These are phyloP conservation scores for Triticum dicoccoides DNA, from an alignment of 176 grass and related monocot species.

Conservation along the genomic window DNA sequence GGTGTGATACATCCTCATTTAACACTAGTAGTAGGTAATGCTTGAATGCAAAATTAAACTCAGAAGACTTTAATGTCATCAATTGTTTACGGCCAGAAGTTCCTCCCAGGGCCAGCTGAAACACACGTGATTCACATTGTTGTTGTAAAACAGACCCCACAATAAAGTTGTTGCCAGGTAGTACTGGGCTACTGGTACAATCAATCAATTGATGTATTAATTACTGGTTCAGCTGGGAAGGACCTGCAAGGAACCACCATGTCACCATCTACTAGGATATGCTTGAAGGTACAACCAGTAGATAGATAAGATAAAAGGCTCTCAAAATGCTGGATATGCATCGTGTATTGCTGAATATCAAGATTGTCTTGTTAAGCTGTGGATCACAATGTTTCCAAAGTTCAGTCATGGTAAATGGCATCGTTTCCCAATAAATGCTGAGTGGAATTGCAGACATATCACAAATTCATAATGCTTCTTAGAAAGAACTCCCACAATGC, in stretches of 20 bases:
- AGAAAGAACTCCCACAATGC: background rate
- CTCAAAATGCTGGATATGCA: background rate
- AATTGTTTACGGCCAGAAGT: constrained; percentile 22
- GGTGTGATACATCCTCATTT: constrained; percentile 12
- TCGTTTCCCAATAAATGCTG: background rate
- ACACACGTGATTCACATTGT: constrained; percentile 39
- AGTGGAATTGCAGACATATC: background rate
- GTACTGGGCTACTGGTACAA: background rate
- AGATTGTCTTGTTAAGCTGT: background rate
- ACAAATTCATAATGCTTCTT: background rate
- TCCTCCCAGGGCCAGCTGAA: constrained; percentile 3
- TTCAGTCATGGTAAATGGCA: background rate
- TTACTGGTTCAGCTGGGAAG: constrained; percentile 13
- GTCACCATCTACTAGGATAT: constrained; percentile 18
- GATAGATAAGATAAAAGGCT: background rate
- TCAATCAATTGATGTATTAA: constrained; percentile 29
- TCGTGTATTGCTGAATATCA: constrained; percentile 4
- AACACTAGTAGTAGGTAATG: constrained; percentile 16
- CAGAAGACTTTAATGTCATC: constrained; percentile 20
- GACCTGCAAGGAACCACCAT: constrained; percentile 11
- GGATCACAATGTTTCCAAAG: background rate
- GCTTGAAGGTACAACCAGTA: background rate
- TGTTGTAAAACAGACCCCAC: background rate
- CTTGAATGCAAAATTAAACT: constrained; percentile 32
- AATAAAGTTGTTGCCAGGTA: constrained; percentile 30